A percentile compares a stretch with the other conserved stretches of the same genome.
These are phyloP conservation scores for Pleurotus pulmonarius DNA, from an alignment of 768 basidiomycete genomes.

Conservation along the genomic window DNA sequence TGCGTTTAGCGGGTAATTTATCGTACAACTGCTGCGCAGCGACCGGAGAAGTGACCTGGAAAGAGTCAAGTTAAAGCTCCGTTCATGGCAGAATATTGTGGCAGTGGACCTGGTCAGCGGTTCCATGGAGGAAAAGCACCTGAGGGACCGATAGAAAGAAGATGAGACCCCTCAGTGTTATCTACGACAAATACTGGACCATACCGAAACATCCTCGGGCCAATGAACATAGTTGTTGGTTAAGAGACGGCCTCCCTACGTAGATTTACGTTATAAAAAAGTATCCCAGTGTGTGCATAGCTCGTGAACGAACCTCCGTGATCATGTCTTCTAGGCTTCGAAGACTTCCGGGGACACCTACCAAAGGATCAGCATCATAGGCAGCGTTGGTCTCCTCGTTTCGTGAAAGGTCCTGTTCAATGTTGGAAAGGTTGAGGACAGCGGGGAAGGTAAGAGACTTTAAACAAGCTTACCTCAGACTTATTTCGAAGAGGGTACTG, in stretches of 20 bases:
- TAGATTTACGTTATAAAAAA: neutral
- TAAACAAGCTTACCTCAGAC: conserved; percentile 36
- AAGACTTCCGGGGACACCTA: conserved; percentile 51
- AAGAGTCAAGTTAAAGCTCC: neutral
- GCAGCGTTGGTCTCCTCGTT: conserved; percentile 48
- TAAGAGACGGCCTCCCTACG: conserved; percentile 59
- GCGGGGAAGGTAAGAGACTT: neutral
- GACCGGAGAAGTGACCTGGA: conserved; percentile 35
- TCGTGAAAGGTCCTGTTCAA: conserved; percentile 52
- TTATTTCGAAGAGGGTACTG: conserved; percentile 51
- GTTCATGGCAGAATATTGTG: neutral
- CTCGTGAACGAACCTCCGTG: conserved; percentile 34
- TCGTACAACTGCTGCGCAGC: conserved; percentile 34
- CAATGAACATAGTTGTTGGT: conserved; percentile 45
- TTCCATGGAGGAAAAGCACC: conserved; percentile 44
- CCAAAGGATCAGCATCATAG: conserved; percentile 55
- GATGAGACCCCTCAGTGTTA: too few relatives aligned
- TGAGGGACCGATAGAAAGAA: conserved; percentile 11
- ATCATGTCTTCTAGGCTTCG: conserved; percentile 62
- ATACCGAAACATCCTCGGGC: conserved; percentile 62
- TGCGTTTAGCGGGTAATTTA: conserved; percentile 35
- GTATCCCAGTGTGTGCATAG: neutral
- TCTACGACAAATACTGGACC: conserved; percentile 11
- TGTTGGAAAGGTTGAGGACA: neutral
- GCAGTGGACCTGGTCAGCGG: conserved; percentile 34